phyloP scores from a whole-genome alignment of 371 early-diverging fungal genomes.

The Smittium culicis region DNA sequence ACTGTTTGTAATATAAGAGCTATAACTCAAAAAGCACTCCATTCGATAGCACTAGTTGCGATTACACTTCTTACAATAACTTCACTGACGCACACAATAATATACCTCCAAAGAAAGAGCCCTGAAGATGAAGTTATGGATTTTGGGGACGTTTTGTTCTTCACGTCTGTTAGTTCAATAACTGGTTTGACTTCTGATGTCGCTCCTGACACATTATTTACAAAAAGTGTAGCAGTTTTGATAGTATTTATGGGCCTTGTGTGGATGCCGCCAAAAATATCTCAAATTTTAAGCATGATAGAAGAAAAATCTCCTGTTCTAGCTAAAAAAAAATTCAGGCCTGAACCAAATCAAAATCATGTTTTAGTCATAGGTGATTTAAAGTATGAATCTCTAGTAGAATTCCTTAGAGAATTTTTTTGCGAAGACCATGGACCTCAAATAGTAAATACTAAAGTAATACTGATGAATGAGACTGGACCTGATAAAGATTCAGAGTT shows the following conservation, averaged over 20 bases:
- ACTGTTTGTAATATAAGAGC: constrained; percentile 36
- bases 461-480: constrained; percentile 43
- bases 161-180: constrained; percentile 38
- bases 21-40: constrained; percentile 39
- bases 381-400: constrained; percentile 35
- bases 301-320: constrained; percentile 27
- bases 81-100: constrained; percentile 43
- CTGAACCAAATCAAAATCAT: constrained; percentile 34
- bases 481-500: constrained; percentile 38
- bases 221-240: constrained; percentile 39
- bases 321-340: constrained; percentile 32
- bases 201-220: constrained; percentile 40
- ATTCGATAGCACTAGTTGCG: constrained; percentile 33
- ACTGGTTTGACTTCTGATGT: constrained; percentile 43
- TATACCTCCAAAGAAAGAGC: constrained; percentile 33
- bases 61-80: constrained; percentile 46
- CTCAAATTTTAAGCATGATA: constrained; percentile 43
- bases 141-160: constrained; percentile 51
- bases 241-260: constrained; percentile 51
- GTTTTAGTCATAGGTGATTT: constrained; percentile 49
- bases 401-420: constrained; percentile 55
- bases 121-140: constrained; percentile 30
- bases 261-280: constrained; percentile 45
- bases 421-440: constrained; percentile 45
- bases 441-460: constrained; percentile 41